Conservation (phyloP, 1,284 basidiomycete genomes). For the Naganishia cerealis region DNA sequence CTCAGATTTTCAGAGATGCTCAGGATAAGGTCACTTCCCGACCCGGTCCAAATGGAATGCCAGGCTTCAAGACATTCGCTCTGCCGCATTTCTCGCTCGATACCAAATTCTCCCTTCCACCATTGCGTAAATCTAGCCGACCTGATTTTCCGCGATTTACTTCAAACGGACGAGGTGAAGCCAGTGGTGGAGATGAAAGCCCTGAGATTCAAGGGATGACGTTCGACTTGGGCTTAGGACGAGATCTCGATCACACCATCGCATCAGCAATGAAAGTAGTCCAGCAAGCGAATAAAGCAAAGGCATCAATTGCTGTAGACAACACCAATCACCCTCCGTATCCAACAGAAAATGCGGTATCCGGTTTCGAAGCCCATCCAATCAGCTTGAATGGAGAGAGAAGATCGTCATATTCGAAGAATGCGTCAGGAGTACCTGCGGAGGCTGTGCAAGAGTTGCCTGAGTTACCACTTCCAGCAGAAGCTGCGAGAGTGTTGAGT, state of each 20-base stretch:
- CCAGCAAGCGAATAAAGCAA: slow-evolving; percentile 18
- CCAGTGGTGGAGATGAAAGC: slow-evolving; percentile 10
- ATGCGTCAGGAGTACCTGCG: neutral
- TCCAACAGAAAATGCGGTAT: neutral
- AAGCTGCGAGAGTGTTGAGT: slow-evolving; percentile 47
- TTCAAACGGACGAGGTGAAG: neutral
- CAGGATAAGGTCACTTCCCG: neutral
- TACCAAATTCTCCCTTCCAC: slow-evolving; percentile 47
- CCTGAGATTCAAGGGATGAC: slow-evolving; percentile 33
- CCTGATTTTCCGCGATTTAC: slow-evolving; percentile 14
- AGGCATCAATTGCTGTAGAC: neutral
- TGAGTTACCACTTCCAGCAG: slow-evolving; percentile 48
- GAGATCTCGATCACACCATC: slow-evolving; percentile 48
- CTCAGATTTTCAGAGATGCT: slow-evolving; percentile 9
- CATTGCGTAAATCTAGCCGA: neutral
- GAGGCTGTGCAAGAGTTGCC: slow-evolving; percentile 10
- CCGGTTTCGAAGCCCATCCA: neutral
- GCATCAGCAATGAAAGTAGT: slow-evolving; percentile 47
- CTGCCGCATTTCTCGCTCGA: slow-evolving; percentile 53
- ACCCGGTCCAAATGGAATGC: slow-evolving; percentile 28
- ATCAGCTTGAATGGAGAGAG: neutral
- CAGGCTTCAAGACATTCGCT: slow-evolving; percentile 11
- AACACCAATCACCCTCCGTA: neutral
- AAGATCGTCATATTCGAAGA: neutral
- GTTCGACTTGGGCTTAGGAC: slow-evolving; percentile 49